phyloP scores from a whole-genome alignment of 192 early-diverging fungal species.

The Chytriomyces sp. region DNA sequence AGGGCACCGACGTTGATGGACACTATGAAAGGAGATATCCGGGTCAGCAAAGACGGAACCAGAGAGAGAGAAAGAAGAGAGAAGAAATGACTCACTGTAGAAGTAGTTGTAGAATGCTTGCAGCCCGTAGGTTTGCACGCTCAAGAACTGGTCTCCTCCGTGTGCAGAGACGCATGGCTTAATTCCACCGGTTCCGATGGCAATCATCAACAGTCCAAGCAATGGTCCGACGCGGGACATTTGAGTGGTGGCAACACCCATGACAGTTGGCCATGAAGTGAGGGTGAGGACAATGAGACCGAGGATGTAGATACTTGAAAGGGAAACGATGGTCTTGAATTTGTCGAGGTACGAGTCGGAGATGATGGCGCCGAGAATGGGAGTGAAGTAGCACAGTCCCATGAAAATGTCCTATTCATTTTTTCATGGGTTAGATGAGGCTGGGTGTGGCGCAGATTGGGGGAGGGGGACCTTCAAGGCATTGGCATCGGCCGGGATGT shows the following conservation, averaged over 20 bases:
- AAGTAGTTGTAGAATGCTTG: conserved; percentile 63
- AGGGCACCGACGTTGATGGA: conserved; percentile 67
- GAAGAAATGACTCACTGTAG: conserved; percentile 11
- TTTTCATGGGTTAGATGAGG: neutral
- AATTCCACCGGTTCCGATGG: conserved; percentile 69
- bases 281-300: conserved; percentile 59
- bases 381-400: conserved; percentile 12
- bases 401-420: neutral
- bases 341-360: conserved; percentile 72
- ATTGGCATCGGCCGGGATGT: conserved; percentile 37
- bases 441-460: too few relatives aligned
- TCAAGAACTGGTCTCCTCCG: conserved; percentile 65
- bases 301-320: conserved; percentile 52
- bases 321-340: conserved; percentile 59
- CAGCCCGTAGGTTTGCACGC: conserved; percentile 50
- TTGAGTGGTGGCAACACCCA: conserved; percentile 31
- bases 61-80: too few relatives aligned
- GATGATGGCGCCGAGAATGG: conserved; percentile 63
- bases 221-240: conserved; percentile 34
- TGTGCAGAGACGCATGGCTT: conserved; percentile 67
- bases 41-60: neutral
- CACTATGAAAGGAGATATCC: conserved; percentile 6
- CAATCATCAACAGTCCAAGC: conserved; percentile 53
- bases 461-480: neutral
- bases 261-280: conserved; percentile 50